Evolutionary conservation across 768 basidiomycete genomes (phyloP).

Genomic region (Pulveroboletus sp.): DNA sequence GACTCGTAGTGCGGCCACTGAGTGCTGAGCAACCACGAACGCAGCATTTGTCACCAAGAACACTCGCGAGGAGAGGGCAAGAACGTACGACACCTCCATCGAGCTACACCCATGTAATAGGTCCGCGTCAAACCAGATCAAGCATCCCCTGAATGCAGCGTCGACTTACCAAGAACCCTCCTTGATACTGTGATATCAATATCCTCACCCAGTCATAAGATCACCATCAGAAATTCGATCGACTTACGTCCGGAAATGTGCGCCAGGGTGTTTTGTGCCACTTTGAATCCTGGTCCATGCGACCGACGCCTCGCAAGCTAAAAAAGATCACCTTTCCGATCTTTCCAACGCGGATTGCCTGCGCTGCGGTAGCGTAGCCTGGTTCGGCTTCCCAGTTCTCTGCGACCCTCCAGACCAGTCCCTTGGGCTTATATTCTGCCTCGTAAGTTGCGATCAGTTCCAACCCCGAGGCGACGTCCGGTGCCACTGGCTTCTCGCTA

Average conservation of each 20-base stretch:
- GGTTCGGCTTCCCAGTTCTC: conserved; percentile 75
- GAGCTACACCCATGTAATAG: conserved; percentile 39
- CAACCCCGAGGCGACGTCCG: conserved; percentile 60
- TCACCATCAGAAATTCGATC: background rate
- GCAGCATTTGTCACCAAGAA: background rate
- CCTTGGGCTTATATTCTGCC: conserved; percentile 56
- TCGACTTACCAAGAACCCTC: conserved; percentile 69
- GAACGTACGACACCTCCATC: conserved; percentile 71
- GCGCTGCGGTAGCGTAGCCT: conserved; percentile 39
- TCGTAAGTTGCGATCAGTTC: conserved; percentile 66
- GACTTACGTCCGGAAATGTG: conserved; percentile 69
- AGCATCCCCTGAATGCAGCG: background rate
- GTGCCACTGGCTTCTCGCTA: conserved; percentile 83
- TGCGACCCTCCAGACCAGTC: conserved; percentile 74
- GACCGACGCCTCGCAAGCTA: conserved; percentile 47
- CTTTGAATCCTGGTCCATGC: conserved; percentile 57
- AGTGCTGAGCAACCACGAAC: conserved; percentile 46
- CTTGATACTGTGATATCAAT: conserved; percentile 59
- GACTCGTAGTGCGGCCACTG: conserved; percentile 55
- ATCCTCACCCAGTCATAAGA: background rate
- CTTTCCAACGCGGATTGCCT: conserved; percentile 50
- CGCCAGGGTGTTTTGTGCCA: conserved; percentile 86
- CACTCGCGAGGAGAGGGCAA: background rate
- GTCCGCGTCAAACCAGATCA: background rate
- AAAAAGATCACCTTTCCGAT: conserved; percentile 73